A percentile compares a stretch with the other conserved stretches of the same genome.
These are phyloP conservation scores for Coniferiporia sulphurascens DNA, from an alignment of 1,284 basidiomycete genomes.

Conservation along the genomic window DNA sequence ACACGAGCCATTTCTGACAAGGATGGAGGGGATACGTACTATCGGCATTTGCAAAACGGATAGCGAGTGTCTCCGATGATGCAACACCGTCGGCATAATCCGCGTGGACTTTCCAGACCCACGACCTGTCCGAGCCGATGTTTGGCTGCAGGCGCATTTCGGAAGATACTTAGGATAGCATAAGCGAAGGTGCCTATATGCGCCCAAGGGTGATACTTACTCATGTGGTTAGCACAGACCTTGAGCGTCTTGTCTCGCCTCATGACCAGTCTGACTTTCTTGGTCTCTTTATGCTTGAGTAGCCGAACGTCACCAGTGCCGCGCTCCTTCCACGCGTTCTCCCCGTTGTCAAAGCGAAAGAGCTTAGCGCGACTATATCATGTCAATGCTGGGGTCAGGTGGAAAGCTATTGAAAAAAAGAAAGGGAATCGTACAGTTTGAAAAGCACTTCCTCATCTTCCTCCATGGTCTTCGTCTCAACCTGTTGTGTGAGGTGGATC, in stretches of 20 bases:
- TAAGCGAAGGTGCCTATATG: conserved; percentile 5
- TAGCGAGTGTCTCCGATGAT: conserved; percentile 92
- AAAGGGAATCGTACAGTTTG: conserved; percentile 79
- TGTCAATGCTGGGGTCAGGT: conserved; percentile 3
- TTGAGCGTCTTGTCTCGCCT: conserved; percentile 99
- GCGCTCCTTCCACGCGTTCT: conserved; percentile 95
- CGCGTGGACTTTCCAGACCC: conserved; percentile 98
- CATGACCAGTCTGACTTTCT: conserved; percentile 97
- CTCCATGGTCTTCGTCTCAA: conserved; percentile 93
- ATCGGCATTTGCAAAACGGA: conserved; percentile 96
- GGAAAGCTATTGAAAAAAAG: conserved; percentile 20
- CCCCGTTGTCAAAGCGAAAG: conserved; percentile 85
- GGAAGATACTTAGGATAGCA: conserved; percentile 55
- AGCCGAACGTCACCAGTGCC: conserved; percentile 91
- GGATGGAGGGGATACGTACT: conserved; percentile 56
- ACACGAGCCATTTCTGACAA: not conserved
- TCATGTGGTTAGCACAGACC: conserved; percentile 97
- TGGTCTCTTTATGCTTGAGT: conserved; percentile 82
- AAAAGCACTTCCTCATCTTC: conserved; percentile 93
- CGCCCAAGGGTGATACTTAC: conserved; percentile 50
- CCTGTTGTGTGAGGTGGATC: conserved; percentile 93
- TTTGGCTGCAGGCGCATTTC: conserved; percentile 98
- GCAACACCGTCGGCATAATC: conserved; percentile 91
- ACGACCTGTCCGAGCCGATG: conserved; percentile 97
- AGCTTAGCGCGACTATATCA: conserved; percentile 89